Base-by-base conservation (phyloP, 495 filamentous ascomycete species). In the Aspergillus biplanus region DNA sequence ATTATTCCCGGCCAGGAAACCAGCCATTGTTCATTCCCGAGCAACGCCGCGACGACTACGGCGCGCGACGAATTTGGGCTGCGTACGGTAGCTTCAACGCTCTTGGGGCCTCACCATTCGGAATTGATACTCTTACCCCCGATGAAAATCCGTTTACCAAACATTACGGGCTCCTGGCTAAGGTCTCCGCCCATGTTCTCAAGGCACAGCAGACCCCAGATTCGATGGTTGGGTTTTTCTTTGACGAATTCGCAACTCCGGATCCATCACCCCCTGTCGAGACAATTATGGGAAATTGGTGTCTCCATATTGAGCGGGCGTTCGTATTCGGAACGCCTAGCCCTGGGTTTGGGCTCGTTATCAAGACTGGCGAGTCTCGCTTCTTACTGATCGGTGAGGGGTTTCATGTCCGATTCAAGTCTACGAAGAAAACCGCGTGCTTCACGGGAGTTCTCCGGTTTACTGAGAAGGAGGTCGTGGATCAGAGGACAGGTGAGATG, bases 21-120 rank as follows among this genome's bases (percentile, higher is more conserved):
- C 78, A 82, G 61, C 73, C 80, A 1, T 73, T 83, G 16, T 82
- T 83, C 69, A 82, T 83, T 56, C 81, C 82, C 15, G 81, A 82
- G 68, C 81, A 83, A 64, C 70, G 76, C 5, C 69, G 76, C 12
- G 81, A 83, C 62, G 80, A 82, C 33, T 76, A 80, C 56, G 79
- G 80, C 4, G 80, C 75, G 8, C 60, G 80, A 56, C 68, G 80
- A 7, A 74, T 82, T 32, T 82, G 76, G 79, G 58, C 61, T 1
- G 80, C 81, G 2, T 76, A 73, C 62, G 80, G 79, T 0, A 73
- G 71, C 3, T 80, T 77, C 58, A 65, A 74, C 52, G 78, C 78
- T 9, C 61, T 83, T n/a, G 78, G 80, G 1, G 69, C 70, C 4
- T 73, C 71, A 4, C 78, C 79, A 1, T 84, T 83, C 65, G 80